phyloP scores from a whole-genome alignment of 2,329 filamentous ascomycete genomes.

The Lasiodiplodia sp. region DNA sequence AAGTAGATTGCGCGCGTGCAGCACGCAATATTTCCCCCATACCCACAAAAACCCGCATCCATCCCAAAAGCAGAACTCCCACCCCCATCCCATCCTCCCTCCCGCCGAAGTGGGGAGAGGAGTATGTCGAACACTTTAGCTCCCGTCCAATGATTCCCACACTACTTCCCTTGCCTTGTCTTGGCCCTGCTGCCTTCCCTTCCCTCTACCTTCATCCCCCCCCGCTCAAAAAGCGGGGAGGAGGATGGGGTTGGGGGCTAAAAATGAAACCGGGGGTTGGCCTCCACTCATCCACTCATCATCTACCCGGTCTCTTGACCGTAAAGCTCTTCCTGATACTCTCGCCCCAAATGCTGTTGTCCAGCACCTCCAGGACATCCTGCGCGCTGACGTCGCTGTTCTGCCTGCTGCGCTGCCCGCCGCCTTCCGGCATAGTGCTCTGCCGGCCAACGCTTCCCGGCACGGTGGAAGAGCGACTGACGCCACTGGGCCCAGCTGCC shows the following conservation, averaged over 20 bases:
- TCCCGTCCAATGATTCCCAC: constrained; percentile 6
- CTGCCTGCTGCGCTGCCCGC: constrained; percentile 61
- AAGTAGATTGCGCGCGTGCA: too few relatives aligned
- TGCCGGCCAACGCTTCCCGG: neutral
- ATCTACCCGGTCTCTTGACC: constrained; percentile 46
- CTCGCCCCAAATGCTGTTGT: constrained; percentile 91
- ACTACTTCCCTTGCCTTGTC: neutral
- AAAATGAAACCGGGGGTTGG: neutral
- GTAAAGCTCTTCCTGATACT: constrained; percentile 90
- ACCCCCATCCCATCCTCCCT: too few relatives aligned
- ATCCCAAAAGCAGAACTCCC: too few relatives aligned
- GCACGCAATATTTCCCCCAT: too few relatives aligned
- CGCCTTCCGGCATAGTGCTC: constrained; percentile 30
- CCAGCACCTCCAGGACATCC: constrained; percentile 83
- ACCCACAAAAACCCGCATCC: too few relatives aligned
- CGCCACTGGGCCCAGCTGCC: neutral
- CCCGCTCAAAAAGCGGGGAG: neutral
- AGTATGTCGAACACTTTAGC: constrained; percentile 1
- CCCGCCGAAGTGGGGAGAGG: neutral
- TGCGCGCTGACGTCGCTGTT: constrained; percentile 75
- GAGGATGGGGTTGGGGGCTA: too few relatives aligned
- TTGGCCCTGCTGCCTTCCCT: too few relatives aligned
- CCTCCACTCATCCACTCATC: constrained; percentile 4
- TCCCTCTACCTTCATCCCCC: too few relatives aligned
- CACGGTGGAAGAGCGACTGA: neutral